A percentile compares a stretch with the other conserved stretches of the same genome.
Evolutionary conservation across 2,329 filamentous ascomycete species (phyloP).

Genomic region (Nemania sp.): DNA sequence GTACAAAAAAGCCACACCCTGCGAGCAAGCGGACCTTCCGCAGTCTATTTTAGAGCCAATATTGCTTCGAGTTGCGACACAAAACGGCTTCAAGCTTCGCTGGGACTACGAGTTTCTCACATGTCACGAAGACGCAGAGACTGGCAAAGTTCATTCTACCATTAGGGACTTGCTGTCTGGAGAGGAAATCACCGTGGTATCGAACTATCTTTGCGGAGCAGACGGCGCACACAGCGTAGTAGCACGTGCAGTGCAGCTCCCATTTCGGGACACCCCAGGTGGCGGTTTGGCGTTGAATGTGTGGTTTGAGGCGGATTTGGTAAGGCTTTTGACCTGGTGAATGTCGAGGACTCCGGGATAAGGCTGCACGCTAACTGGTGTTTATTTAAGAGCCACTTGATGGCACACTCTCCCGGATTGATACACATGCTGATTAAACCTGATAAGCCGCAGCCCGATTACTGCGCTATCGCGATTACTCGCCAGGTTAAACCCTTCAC

Average conservation of each 20-base stretch:
- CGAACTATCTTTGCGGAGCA: constrained; percentile 23
- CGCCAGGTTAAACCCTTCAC: constrained; percentile 21
- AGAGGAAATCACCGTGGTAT: constrained; percentile 12
- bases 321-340: neutral
- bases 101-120: constrained; percentile 24
- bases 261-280: constrained; percentile 13
- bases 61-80: constrained; percentile 21
- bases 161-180: constrained; percentile 20
- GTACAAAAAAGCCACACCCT: constrained; percentile 20
- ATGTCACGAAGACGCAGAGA: constrained; percentile 8
- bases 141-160: constrained; percentile 18
- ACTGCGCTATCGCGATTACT: constrained; percentile 20
- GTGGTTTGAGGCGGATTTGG: constrained; percentile 24
- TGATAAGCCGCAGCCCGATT: constrained; percentile 22
- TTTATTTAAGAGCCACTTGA: constrained; percentile 13
- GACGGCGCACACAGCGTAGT: constrained; percentile 24
- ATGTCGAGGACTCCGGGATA: no score
- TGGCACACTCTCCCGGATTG: constrained; percentile 16
- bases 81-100: constrained; percentile 25
- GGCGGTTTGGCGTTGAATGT: constrained; percentile 22
- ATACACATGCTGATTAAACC: constrained; percentile 23
- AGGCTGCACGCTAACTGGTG: neutral
- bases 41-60: constrained; percentile 25
- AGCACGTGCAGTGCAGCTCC: constrained; percentile 21
- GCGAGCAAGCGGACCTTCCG: constrained; percentile 22